Conservation (phyloP, 768 basidiomycete genomes). For the Mycena pura region DNA sequence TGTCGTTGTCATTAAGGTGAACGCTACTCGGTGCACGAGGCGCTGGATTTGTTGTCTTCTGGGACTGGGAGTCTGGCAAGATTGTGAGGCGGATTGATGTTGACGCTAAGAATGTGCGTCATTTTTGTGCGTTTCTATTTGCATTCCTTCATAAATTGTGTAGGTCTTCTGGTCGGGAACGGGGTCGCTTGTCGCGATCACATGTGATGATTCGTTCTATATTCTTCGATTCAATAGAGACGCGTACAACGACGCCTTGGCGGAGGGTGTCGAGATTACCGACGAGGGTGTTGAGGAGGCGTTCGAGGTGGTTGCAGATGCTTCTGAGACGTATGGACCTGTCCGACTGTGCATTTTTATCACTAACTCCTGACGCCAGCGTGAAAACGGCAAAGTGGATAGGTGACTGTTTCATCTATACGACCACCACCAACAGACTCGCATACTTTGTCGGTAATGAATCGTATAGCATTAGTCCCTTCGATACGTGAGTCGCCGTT, state of each 20-base stretch:
- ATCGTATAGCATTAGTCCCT: slow-evolving; percentile 92
- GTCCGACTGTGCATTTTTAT: slow-evolving; percentile 30
- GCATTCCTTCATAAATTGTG: slow-evolving; percentile 1
- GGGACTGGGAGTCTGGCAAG: slow-evolving; percentile 98
- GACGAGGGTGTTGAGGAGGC: slow-evolving; percentile 98
- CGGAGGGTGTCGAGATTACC: slow-evolving; percentile 72
- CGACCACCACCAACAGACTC: slow-evolving; percentile 84
- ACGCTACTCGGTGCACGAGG: slow-evolving; percentile 86
- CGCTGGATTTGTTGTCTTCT: slow-evolving; percentile 93
- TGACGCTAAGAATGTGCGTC: slow-evolving; percentile 87
- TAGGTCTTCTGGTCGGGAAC: slow-evolving; percentile 92
- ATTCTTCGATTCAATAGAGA: slow-evolving; percentile 90
- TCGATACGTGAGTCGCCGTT: slow-evolving; percentile 83
- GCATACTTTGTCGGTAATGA: slow-evolving; percentile 95
- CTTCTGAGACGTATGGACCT: slow-evolving; percentile 74
- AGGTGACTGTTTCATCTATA: slow-evolving; percentile 98
- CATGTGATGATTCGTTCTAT: slow-evolving; percentile 90
- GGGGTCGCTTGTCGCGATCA: slow-evolving; percentile 88
- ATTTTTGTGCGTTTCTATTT: not conserved
- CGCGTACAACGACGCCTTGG: slow-evolving; percentile 81
- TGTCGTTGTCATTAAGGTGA: slow-evolving; percentile 92
- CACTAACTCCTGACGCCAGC: slow-evolving; percentile 43
- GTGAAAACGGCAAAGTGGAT: slow-evolving; percentile 98
- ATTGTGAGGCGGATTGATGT: slow-evolving; percentile 94
- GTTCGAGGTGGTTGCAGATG: slow-evolving; percentile 90